phyloP scores from a whole-genome alignment of 2,329 filamentous ascomycete species.

The Verticillium isaacii region DNA sequence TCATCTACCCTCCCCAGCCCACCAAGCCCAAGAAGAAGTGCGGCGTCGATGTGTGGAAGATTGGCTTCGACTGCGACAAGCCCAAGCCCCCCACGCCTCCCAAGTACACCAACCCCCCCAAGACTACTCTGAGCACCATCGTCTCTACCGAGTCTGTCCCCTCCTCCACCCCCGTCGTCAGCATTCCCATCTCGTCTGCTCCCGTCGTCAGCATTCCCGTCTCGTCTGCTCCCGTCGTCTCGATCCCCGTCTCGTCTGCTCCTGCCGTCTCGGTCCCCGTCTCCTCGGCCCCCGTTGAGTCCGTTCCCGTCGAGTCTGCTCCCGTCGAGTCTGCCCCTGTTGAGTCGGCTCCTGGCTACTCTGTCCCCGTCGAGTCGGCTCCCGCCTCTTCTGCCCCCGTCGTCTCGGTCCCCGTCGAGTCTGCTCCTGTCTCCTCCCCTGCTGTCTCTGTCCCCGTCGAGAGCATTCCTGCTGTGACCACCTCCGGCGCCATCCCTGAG shows the following conservation, averaged over 20 bases:
- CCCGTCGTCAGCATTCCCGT: neutral
- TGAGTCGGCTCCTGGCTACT: neutral
- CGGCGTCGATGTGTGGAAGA: slow-evolving; percentile 67
- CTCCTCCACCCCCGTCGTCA: slow-evolving; percentile 1
- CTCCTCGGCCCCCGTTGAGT: slow-evolving; percentile 1
- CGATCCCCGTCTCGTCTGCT: slow-evolving; percentile 6
- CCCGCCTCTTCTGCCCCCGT: slow-evolving; percentile 5
- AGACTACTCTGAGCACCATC: slow-evolving; percentile 11
- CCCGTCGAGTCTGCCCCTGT: neutral
- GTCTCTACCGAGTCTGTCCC: neutral
- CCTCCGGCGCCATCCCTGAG: slow-evolving; percentile 13
- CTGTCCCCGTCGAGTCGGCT: slow-evolving; percentile 13
- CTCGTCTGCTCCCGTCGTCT: neutral
- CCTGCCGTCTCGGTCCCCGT: slow-evolving; percentile 3
- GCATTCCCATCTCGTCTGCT: slow-evolving; percentile 7
- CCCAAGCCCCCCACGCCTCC: slow-evolving; percentile 5
- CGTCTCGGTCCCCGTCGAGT: slow-evolving; percentile 5
- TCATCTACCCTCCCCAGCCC: slow-evolving; percentile 60
- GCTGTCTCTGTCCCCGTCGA: slow-evolving; percentile 3
- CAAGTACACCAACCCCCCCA: slow-evolving; percentile 4
- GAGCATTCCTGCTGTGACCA: slow-evolving; percentile 9
- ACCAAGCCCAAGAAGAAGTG: slow-evolving; percentile 55
- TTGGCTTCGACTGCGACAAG: slow-evolving; percentile 65
- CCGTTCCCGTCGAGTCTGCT: slow-evolving; percentile 2
- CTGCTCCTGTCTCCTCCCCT: slow-evolving; percentile 6